Base-by-base conservation (phyloP, 495 filamentous ascomycete genomes). In the Trichoderma reesei region DNA sequence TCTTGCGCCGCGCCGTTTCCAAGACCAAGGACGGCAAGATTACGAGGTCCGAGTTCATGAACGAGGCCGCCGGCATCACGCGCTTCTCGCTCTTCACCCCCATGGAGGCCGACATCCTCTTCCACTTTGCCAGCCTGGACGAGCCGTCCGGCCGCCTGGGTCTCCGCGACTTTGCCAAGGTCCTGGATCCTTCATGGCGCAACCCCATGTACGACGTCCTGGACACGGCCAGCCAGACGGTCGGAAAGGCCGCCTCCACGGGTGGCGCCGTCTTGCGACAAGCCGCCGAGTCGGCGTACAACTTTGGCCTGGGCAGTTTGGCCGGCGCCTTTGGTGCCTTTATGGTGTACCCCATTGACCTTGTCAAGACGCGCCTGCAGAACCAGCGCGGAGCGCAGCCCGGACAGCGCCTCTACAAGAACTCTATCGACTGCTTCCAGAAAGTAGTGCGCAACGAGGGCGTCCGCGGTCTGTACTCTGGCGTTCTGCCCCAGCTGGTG, bases 331-430 rank as follows among this genome's bases (percentile, higher is more conserved):
- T 98, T 69, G 94, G 94, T 70, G 94, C 94, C 14, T 97, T 98
- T 74, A 95, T 98, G 87, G 94, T 98, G 46, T 98, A 98, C 74
- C 94, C 94, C 34, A 98, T 98, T 73, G 94, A 98, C 76, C 79
- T 98, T 56, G 94, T 98, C 67, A 98, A 98, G 84, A 98, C 94
- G 9, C 86, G 94, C 41, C 92, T 98, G 92, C 94, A 98, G 74
- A 98, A 98, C 77, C 94, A 98, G 77, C 84, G 94, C 62, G 85
- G 83, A 39, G 82, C 80, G 18, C 82, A 88, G 33, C 90, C 92
- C 4, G 94, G 94, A 66, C 86, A 96, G 74, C 76, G 89, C 65
- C 78, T 98, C 67, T 98, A 98, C 76, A 96, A 93, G 73, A 98
- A 98, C 79, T 96, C 92, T 31, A 69, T 96, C 38, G 94, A 98